These are phyloP conservation scores for Tolypocladium tundrense DNA, from an alignment of 2,329 filamentous ascomycete genomes.

Conservation along the genomic window DNA sequence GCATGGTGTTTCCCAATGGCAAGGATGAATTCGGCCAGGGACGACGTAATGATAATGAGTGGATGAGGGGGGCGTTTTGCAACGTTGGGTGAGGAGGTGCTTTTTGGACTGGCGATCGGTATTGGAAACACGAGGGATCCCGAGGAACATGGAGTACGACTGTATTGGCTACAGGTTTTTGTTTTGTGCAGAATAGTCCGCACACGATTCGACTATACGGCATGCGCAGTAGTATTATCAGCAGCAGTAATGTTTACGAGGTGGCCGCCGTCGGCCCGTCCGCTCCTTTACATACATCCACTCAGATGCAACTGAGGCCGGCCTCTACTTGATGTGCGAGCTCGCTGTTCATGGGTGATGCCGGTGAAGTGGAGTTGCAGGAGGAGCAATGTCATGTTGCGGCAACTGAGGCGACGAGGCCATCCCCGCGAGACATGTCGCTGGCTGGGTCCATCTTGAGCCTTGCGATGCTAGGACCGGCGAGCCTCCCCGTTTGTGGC, in stretches of 20 bases:
- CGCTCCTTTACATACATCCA: not conserved
- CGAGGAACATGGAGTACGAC: not conserved
- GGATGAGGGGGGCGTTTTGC: not conserved
- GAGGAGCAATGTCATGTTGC: not conserved
- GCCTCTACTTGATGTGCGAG: not conserved
- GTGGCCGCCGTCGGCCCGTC: not conserved
- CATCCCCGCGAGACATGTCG: not conserved
- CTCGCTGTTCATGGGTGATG: not conserved
- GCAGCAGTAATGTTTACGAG: not conserved
- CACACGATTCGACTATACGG: too few species aligned
- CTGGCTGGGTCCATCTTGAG: not conserved
- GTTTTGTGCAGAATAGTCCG: not conserved
- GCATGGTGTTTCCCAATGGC: not conserved
- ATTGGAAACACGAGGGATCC: not conserved
- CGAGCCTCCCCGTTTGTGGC: not conserved
- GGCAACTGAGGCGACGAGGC: not conserved
- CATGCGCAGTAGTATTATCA: not conserved
- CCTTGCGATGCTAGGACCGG: not conserved
- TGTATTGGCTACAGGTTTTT: not conserved
- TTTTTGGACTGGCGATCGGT: not conserved
- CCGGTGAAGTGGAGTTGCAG: not conserved
- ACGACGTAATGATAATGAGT: not conserved
- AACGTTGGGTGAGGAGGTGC: not conserved
- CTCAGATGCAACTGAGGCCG: too few species aligned
- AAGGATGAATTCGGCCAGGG: not conserved